These are phyloP conservation scores for Handroanthus guayacan DNA, from an alignment of 257 asterid genomes.

Conservation along the genomic window DNA sequence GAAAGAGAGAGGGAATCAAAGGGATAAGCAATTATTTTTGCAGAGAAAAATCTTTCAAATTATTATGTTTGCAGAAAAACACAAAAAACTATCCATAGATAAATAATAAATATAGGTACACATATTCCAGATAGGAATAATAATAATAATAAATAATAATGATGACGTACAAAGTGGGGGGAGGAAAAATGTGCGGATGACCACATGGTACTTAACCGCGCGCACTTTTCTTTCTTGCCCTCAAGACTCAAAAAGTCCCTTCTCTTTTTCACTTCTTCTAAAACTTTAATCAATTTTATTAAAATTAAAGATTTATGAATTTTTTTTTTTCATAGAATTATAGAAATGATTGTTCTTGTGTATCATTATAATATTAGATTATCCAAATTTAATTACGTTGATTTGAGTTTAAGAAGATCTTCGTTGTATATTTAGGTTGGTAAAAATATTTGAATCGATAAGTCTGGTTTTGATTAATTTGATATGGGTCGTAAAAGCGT, in stretches of 20 bases:
- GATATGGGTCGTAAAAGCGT: no score
- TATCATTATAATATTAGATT: no score
- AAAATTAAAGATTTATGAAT: background rate
- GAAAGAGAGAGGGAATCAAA: constrained; percentile 5
- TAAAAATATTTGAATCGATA: no score
- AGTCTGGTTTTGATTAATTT: no score
- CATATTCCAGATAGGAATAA: constrained; percentile 24
- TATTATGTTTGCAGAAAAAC: constrained; percentile 32
- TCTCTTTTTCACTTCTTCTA: background rate
- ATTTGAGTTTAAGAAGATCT: no score
- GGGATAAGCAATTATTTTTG: constrained; percentile 6
- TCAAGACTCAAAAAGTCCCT: background rate
- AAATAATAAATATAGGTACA: background rate
- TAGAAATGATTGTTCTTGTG: no score
- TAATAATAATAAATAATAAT: background rate
- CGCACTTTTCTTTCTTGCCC: constrained; percentile 31
- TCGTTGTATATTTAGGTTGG: no score
- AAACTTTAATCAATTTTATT: background rate
- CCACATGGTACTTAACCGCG: constrained; percentile 31
- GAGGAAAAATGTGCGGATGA: constrained; percentile 38
- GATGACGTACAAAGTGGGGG: constrained; percentile 5
- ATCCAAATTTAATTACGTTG: no score
- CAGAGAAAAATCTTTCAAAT: constrained; percentile 31
- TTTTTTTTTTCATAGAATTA: no score
- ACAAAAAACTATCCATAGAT: constrained; percentile 30